Evolutionary conservation across 345 rosid species (phyloP), one percentile per base, ranked within the genome.

Genomic region (Garcia nutans): DNA sequence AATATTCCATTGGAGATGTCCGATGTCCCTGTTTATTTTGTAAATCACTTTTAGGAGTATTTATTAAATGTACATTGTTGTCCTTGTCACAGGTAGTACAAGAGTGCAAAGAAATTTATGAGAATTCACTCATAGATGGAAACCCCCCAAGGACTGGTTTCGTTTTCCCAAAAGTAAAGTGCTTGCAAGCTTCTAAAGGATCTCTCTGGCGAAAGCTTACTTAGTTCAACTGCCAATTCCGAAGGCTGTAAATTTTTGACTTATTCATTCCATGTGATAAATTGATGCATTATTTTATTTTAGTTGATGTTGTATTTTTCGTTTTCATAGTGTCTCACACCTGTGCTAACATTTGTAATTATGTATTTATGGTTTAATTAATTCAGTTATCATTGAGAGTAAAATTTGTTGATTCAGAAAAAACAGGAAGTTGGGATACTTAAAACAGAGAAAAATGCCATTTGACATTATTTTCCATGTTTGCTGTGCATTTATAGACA

Each of bases 61-160:
- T 16, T 50, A 11, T 50, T 24, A 50, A 49, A 31, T 22, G 8
- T 61, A 4, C 50, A 9, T 3, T 19, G 12, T 3, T 19, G 52
- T 72, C 33, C 44, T 10, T 79, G 65, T 37, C 23, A 67, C 86
- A 96, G 99, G 98, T 96, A 52, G 93, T 93, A 61, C 98, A 92
- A 84, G 99, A 96, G 78, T 96, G 99, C 90, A 93, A 79, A 84
- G 99, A 93, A 76, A 93, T 96, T 63, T 93, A 92, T 26, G 98
- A 91, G 85, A 92, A 96, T 74, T 88, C 97, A 5, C 90, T 89
- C 37, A 84, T 90, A 62, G 92, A 88, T 73, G 99, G 99, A 62
- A 91, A 86, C 23, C 95, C 99, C 8, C 90, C 93, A 12, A 93
- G 83, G 89, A 81, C 97, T 1, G 98, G 99, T 61, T 91, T 92